Conservation (phyloP, 1,139 yeast genomes). For the Saccharomyces hybrid region DNA sequence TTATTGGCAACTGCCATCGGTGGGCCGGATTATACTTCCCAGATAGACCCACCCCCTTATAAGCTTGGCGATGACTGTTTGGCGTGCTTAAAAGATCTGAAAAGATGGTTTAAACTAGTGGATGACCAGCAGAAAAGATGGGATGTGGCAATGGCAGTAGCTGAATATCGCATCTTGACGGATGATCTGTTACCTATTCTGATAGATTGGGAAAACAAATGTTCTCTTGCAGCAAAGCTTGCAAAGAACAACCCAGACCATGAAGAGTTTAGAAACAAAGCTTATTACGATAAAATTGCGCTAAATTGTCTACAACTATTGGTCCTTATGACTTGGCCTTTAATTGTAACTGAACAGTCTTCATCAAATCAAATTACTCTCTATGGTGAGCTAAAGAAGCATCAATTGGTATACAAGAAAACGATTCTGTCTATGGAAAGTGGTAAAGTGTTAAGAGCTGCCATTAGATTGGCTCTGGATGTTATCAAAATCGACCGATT, state of each 20-base stretch:
- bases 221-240: conserved; percentile 25
- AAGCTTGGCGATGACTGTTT: conserved; percentile 85
- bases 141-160: conserved; percentile 84
- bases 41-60: conserved; percentile 47
- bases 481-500: conserved; percentile 45
- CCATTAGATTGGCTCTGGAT: conserved; percentile 62
- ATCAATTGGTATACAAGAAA: conserved; percentile 67
- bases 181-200: conserved; percentile 72
- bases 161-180: conserved; percentile 64
- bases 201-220: conserved; percentile 59
- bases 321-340: conserved; percentile 84
- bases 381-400: conserved; percentile 52
- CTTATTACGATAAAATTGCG: conserved; percentile 52
- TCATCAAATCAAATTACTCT: conserved; percentile 46
- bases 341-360: conserved; percentile 47
- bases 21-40: conserved; percentile 34
- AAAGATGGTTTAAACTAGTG: conserved; percentile 76
- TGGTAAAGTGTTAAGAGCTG: conserved; percentile 61
- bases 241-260: conserved; percentile 31
- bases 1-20: conserved; percentile 31
- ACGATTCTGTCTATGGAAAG: conserved; percentile 49
- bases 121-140: conserved; percentile 64
- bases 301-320: conserved; percentile 67
- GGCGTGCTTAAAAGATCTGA: conserved; percentile 80
- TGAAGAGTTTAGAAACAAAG: conserved; percentile 20